phyloP scores from a whole-genome alignment of 1,284 basidiomycete genomes.

The Neotropicomus parvogracilis region DNA sequence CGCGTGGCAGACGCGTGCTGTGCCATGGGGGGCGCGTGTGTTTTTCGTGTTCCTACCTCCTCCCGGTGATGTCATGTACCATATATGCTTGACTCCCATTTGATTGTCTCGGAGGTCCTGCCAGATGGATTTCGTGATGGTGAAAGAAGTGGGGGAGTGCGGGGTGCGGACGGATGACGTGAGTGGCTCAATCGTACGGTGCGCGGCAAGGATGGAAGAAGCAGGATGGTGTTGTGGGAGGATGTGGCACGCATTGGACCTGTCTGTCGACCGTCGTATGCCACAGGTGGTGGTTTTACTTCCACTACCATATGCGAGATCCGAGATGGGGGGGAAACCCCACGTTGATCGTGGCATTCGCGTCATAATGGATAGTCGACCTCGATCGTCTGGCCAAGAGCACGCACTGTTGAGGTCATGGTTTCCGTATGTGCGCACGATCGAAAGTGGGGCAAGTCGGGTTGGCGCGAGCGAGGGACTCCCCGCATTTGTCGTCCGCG shows the following conservation, averaged over 20 bases:
- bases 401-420: conserved; percentile 11
- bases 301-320: conserved; percentile 11
- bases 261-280: conserved; percentile 13
- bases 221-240: not conserved
- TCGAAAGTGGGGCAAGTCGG: conserved; percentile 4
- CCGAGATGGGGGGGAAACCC: conserved; percentile 5
- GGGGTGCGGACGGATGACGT: conserved; percentile 22
- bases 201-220: conserved; percentile 10
- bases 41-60: conserved; percentile 12
- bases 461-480: not conserved
- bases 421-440: conserved; percentile 6
- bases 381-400: conserved; percentile 11
- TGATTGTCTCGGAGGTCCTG: conserved; percentile 21
- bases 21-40: conserved; percentile 29
- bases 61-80: conserved; percentile 21
- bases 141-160: conserved; percentile 16
- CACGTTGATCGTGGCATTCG: conserved; percentile 11
- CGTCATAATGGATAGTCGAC: conserved; percentile 5
- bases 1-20: conserved; percentile 28
- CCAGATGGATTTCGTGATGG: conserved; percentile 12
- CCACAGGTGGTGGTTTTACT: conserved; percentile 2
- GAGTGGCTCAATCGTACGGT: conserved; percentile 3
- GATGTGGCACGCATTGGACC: conserved; percentile 2
- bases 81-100: conserved; percentile 5
- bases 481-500: conserved; percentile 2